Evolutionary conservation across 352 stramenopile genomes (phyloP).

Genomic region (Phytophthora nicotianae): DNA sequence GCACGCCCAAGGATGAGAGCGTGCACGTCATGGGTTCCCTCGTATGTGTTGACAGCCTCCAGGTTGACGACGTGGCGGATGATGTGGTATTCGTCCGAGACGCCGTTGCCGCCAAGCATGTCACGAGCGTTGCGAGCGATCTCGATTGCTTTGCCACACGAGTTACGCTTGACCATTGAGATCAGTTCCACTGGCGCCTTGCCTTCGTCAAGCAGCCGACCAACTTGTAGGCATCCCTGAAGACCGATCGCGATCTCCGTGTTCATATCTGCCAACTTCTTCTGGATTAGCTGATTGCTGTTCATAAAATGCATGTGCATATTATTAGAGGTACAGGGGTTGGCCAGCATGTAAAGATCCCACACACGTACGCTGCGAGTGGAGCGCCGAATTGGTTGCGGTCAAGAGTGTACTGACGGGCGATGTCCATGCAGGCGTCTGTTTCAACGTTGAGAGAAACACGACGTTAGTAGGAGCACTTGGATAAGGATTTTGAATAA

Average conservation of each 20-base stretch:
- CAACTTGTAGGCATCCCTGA: conserved; percentile 74
- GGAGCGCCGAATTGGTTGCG: conserved; percentile 96
- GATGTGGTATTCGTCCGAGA: conserved; percentile 99
- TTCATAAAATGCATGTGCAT: neutral
- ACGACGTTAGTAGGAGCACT: conserved; percentile 1
- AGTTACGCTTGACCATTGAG: conserved; percentile 58
- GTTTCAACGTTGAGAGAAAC: conserved; percentile 7
- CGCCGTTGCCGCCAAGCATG: conserved; percentile 98
- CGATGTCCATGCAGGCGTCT: conserved; percentile 94
- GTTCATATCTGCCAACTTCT: conserved; percentile 97
- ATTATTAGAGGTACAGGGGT: conserved; percentile 9
- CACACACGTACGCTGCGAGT: conserved; percentile 86
- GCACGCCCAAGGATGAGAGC: conserved; percentile 97
- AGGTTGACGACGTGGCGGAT: conserved; percentile 98
- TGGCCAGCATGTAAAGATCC: neutral
- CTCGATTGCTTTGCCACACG: conserved; percentile 67
- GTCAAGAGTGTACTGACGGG: conserved; percentile 95
- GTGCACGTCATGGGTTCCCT: conserved; percentile 98
- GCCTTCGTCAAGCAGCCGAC: conserved; percentile 33
- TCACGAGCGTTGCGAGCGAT: conserved; percentile 93
- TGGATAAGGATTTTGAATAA: neutral
- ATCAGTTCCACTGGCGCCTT: conserved; percentile 34
- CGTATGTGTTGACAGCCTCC: conserved; percentile 99
- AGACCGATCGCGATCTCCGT: conserved; percentile 96
- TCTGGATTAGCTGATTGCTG: conserved; percentile 98